Evolutionary conservation across 2,329 filamentous ascomycete genomes (phyloP).

Genomic region (Colletotrichum sojae): DNA sequence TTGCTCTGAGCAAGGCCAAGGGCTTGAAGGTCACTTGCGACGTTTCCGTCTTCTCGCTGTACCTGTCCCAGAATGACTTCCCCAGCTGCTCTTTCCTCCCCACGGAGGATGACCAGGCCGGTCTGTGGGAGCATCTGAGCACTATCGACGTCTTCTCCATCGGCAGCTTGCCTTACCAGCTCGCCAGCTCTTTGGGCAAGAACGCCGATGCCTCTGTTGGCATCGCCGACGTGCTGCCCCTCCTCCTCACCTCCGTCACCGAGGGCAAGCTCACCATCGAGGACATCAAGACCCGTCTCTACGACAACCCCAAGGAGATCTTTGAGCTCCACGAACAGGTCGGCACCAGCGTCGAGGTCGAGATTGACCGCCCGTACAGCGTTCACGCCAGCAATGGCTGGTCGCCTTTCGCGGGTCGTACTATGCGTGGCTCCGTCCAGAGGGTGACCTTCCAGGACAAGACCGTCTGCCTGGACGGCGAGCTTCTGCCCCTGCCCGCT

Average conservation of each 20-base stretch:
- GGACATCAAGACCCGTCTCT: constrained; percentile 78
- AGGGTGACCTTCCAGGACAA: constrained; percentile 82
- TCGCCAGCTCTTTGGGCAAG: constrained; percentile 70
- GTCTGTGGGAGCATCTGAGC: constrained; percentile 80
- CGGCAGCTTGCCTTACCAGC: constrained; percentile 83
- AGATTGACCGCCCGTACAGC: constrained; percentile 80
- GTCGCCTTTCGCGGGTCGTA: constrained; percentile 81
- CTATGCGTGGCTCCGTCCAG: constrained; percentile 78
- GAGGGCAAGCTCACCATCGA: constrained; percentile 82
- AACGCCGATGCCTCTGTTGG: constrained; percentile 73
- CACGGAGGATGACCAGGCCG: constrained; percentile 76
- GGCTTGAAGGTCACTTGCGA: constrained; percentile 87
- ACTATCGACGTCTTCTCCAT: constrained; percentile 86
- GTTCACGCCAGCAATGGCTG: constrained; percentile 67
- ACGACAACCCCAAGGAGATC: constrained; percentile 85
- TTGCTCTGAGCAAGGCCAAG: constrained; percentile 84
- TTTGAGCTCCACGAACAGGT: constrained; percentile 86
- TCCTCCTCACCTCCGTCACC: constrained; percentile 81
- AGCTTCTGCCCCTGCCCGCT: constrained; percentile 67
- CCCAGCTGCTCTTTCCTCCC: constrained; percentile 78
- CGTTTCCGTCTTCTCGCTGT: constrained; percentile 84
- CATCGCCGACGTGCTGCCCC: constrained; percentile 80
- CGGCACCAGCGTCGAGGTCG: constrained; percentile 81
- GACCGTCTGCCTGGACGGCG: constrained; percentile 82
- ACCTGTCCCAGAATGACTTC: constrained; percentile 79